phyloP scores from a whole-genome alignment of 805 yeast genomes.

The Yamadazyma insecticola region DNA sequence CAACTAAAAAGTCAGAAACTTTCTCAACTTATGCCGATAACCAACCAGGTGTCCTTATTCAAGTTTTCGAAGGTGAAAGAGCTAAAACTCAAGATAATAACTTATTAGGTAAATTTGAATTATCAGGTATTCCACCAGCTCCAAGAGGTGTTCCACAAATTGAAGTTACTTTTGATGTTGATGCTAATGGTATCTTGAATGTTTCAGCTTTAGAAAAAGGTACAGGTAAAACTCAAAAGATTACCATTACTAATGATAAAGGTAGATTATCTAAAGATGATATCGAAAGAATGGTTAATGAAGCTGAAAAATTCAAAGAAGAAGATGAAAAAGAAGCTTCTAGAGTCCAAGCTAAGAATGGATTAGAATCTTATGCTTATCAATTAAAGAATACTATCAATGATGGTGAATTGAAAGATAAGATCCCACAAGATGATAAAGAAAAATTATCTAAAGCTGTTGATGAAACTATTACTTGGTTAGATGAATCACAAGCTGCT shows the following conservation, averaged over 20 bases:
- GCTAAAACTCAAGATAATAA: constrained; percentile 92
- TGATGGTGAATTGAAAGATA: constrained; percentile 42
- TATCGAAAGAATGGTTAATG: constrained; percentile 96
- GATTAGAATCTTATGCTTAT: constrained; percentile 84
- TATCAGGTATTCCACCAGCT: constrained; percentile 83
- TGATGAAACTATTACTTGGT: constrained; percentile 38
- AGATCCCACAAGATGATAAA: constrained; percentile 36
- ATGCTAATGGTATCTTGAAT: constrained; percentile 83
- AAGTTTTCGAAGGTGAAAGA: constrained; percentile 96
- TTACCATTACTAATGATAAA: constrained; percentile 89
- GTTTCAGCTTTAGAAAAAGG: constrained; percentile 90
- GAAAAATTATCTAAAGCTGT: constrained; percentile 51
- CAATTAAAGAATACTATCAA: constrained; percentile 67
- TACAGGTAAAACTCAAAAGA: constrained; percentile 87
- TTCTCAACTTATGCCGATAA: constrained; percentile 96
- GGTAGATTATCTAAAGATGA: constrained; percentile 92
- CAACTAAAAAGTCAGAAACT: constrained; percentile 91
- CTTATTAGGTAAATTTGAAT: constrained; percentile 80
- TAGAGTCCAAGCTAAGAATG: constrained; percentile 85
- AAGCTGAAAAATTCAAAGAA: constrained; percentile 91
- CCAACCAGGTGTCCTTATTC: constrained; percentile 92
- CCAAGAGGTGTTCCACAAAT: constrained; percentile 91
- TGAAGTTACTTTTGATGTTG: constrained; percentile 84
- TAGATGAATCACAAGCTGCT: constrained; percentile 35
- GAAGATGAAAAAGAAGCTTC: constrained; percentile 82